Evolutionary conservation across 805 yeast species (phyloP).

Genomic region (Cyberlindnera euphorbiae): DNA sequence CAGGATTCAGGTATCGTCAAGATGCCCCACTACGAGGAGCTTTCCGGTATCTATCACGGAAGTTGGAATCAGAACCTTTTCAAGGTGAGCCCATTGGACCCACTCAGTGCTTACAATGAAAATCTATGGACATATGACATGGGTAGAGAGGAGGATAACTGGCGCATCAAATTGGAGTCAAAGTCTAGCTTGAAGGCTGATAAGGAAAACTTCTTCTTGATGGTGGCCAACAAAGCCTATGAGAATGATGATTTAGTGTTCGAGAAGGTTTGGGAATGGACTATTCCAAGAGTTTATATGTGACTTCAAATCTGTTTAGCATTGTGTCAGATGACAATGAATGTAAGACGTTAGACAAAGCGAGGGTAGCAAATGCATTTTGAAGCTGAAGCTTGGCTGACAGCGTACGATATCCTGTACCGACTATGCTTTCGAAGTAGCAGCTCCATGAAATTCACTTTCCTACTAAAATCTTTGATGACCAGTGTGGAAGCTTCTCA

Average conservation of each 20-base stretch:
- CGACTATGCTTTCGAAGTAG: no score
- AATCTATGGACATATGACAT: slow-evolving; percentile 37
- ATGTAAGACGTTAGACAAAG: no score
- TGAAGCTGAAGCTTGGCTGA: no score
- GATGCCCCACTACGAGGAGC: slow-evolving; percentile 29
- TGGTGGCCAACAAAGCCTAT: slow-evolving; percentile 31
- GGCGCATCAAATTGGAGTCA: slow-evolving; percentile 34
- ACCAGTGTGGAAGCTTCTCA: no score
- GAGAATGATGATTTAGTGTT: slow-evolving; percentile 30
- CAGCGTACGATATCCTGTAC: no score
- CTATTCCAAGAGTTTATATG: slow-evolving; percentile 30
- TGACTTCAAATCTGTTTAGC: neutral
- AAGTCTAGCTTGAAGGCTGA: slow-evolving; percentile 31
- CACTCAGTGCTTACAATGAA: slow-evolving; percentile 35
- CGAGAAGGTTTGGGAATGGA: slow-evolving; percentile 32
- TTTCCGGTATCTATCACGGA: slow-evolving; percentile 37
- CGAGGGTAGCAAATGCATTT: no score
- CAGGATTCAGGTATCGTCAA: slow-evolving; percentile 31
- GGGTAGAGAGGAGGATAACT: slow-evolving; percentile 34
- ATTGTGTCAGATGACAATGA: no score
- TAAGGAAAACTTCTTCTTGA: slow-evolving; percentile 29
- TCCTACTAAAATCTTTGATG: no score
- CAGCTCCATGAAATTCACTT: no score
- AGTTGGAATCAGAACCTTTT: slow-evolving; percentile 36
- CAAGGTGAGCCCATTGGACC: slow-evolving; percentile 33